Evolutionary conservation across 2,329 filamentous ascomycete species (phyloP), one percentile per base, ranked within the genome.

Genomic region (Cytospora chrysosperma): DNA sequence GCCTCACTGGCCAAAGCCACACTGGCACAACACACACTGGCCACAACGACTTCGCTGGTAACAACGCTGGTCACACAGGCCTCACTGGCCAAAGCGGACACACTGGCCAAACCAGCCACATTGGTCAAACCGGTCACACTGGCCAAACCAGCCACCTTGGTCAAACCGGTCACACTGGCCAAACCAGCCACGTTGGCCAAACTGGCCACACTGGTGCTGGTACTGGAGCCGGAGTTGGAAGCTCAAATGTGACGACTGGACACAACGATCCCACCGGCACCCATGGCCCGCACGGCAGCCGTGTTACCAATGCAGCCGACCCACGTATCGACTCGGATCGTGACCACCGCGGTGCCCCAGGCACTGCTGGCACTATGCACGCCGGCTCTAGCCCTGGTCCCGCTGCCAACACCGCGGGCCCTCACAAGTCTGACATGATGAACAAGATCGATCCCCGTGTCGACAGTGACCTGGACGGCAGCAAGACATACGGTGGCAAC

Each of bases 401-500:
- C 2, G 78, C 80, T 1, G 70, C 78, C 62, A 75, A 79, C 71
- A 83, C 79, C 0, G 80, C 79, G 32, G 79, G 81, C 21, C 81
- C 81, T 13, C 84, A 87, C 76, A 81, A 80, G 74, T 78, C 73
- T 37, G 80, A 85, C 69, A 63, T 80, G 43, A 4, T 80, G 68
- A 86, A 87, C 78, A 85, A 85, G 76, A 43, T 77, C 3, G 83
- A 86, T 61, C 83, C 83, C 3, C 75, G 80, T 28, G 81, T 87
- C 54, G 84, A 86, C 72, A 81, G 79, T 13, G 76, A 86, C 68
- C 78, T 81, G 2, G 83, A 86, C 71, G 80, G 81, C 54, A 80
- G 77, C 71, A 80, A 79, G 75, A 86, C 85, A 0, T 24, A 81
- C 7, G 85, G 84, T 34, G 78, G 81, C 55, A 78, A 86, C 73